These are phyloP conservation scores for Chamaenerion angustifolium DNA, from an alignment of 345 rosid species.

Conservation along the genomic window DNA sequence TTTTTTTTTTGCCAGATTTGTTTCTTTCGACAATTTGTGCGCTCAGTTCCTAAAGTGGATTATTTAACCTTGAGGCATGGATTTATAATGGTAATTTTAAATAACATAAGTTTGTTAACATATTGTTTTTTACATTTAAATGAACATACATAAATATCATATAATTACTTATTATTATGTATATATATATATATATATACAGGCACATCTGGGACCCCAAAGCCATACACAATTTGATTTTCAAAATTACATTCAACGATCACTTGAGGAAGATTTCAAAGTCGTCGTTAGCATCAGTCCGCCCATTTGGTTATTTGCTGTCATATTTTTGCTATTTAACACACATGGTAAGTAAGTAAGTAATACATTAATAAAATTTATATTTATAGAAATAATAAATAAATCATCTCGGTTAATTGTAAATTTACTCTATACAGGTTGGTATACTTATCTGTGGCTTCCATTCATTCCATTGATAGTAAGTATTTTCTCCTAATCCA, in stretches of 20 bases:
- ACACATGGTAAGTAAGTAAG: conserved; percentile 40
- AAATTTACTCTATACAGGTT: conserved; percentile 29
- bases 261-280: conserved; percentile 82
- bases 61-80: conserved; percentile 84
- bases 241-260: conserved; percentile 71
- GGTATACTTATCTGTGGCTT: conserved; percentile 60
- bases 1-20: conserved; percentile 34
- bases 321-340: conserved; percentile 51
- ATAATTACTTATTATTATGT: background rate
- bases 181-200: background rate
- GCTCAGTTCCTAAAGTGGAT: conserved; percentile 78
- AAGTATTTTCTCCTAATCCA: conserved; percentile 13
- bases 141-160: background rate
- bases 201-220: conserved; percentile 88
- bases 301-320: conserved; percentile 64
- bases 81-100: conserved; percentile 47
- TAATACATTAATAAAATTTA: too few relatives aligned
- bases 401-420: too few relatives aligned
- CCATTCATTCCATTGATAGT: conserved; percentile 77
- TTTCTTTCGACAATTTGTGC: conserved; percentile 77
- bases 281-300: conserved; percentile 85
- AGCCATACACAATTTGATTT: conserved; percentile 54
- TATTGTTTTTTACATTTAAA: background rate
- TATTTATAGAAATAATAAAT: too few relatives aligned
- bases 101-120: background rate